Conservation (phyloP, 495 filamentous ascomycete species). For the Annulohypoxylon maeteangense region DNA sequence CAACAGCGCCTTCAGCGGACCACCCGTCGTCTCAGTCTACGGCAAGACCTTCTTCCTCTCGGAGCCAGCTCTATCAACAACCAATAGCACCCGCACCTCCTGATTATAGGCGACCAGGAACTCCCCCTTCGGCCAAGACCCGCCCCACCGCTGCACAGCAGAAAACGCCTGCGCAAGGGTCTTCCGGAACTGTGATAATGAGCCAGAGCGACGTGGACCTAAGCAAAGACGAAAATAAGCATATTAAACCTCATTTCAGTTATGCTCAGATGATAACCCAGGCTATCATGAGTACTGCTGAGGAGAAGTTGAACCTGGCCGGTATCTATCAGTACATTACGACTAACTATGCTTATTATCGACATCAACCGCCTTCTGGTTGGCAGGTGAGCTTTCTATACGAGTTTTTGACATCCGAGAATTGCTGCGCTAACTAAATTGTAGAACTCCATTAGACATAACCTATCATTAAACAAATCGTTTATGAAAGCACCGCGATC, state of each 20-base stretch:
- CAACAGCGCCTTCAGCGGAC: slow-evolving; percentile 62
- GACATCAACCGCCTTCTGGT: slow-evolving; percentile 74
- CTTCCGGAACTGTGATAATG: slow-evolving; percentile 59
- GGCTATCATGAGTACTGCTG: slow-evolving; percentile 84
- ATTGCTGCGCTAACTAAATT: slow-evolving; percentile 34
- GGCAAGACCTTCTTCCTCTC: slow-evolving; percentile 37
- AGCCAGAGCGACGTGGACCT: slow-evolving; percentile 76
- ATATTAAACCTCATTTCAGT: slow-evolving; percentile 93
- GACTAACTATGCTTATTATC: slow-evolving; percentile 88
- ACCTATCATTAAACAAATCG: slow-evolving; percentile 89
- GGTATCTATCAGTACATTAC: slow-evolving; percentile 94
- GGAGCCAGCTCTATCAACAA: slow-evolving; percentile 54
- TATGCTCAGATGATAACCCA: slow-evolving; percentile 98
- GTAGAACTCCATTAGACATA: slow-evolving; percentile 96
- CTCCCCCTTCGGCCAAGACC: slow-evolving; percentile 64
- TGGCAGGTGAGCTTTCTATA: slow-evolving; percentile 77
- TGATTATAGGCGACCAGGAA: slow-evolving; percentile 74
- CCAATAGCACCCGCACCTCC: slow-evolving; percentile 76
- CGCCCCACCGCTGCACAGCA: slow-evolving; percentile 48
- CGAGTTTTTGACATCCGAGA: background rate
- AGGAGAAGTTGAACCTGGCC: slow-evolving; percentile 86
- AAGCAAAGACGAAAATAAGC: slow-evolving; percentile 79
- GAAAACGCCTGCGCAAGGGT: slow-evolving; percentile 57
- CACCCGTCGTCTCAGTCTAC: slow-evolving; percentile 45
- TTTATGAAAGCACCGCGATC: slow-evolving; percentile 92